Evolutionary conservation across 805 yeast genomes (phyloP).

Genomic region (Nematodospora valgi): DNA sequence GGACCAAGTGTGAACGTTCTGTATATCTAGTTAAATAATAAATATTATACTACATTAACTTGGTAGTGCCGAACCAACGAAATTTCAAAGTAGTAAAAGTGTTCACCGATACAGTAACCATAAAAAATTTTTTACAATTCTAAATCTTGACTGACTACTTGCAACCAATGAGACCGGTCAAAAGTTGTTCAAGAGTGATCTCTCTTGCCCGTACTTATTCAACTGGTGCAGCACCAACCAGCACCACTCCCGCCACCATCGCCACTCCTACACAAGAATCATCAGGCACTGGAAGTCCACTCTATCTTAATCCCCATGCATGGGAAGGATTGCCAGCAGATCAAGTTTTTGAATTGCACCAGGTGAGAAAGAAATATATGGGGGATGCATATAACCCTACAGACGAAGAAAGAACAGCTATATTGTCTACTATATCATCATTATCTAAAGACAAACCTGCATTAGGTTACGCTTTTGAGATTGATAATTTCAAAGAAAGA

Average conservation of each 20-base stretch:
- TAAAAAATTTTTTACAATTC: too few species aligned
- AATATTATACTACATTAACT: too few species aligned
- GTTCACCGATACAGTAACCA: too few species aligned
- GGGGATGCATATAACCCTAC: constrained; percentile 41
- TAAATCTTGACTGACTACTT: too few species aligned
- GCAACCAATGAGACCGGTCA: too few species aligned
- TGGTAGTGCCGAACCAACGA: too few species aligned
- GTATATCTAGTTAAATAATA: too few species aligned
- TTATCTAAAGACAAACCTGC: constrained; percentile 30
- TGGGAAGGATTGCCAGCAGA: constrained; percentile 72
- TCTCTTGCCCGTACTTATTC: constrained; percentile 2
- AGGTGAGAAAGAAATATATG: constrained; percentile 49
- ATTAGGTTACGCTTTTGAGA: constrained; percentile 38
- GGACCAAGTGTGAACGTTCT: too few species aligned
- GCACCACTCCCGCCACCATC: too few species aligned
- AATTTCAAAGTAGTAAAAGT: too few species aligned
- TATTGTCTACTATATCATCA: constrained; percentile 34
- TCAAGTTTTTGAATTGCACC: constrained; percentile 57
- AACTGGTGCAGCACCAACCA: not conserved
- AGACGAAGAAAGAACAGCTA: constrained; percentile 62
- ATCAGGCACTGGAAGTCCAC: constrained; percentile 13
- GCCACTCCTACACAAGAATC: not conserved
- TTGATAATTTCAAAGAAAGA: constrained; percentile 41
- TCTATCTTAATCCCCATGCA: constrained; percentile 59
- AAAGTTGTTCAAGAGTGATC: not conserved